phyloP scores from a whole-genome alignment of 352 stramenopile genomes.

The Pythium volutum region DNA sequence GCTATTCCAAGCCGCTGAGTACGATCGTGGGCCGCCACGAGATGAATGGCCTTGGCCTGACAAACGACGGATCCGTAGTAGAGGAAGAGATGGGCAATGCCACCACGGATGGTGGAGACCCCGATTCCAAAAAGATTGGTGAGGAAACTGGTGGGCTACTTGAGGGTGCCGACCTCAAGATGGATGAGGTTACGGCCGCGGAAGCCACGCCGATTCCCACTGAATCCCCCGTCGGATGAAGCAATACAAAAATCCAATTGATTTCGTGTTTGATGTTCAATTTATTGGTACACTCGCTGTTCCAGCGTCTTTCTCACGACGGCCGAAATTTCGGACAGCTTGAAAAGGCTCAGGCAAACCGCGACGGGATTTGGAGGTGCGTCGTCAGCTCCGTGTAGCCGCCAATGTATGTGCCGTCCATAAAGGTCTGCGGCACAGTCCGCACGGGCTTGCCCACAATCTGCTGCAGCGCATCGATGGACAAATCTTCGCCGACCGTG shows the following conservation, averaged over 20 bases:
- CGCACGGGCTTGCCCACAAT: constrained; percentile 59
- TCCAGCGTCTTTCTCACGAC: not conserved
- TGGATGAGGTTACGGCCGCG: constrained; percentile 18
- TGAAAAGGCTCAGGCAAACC: constrained; percentile 54
- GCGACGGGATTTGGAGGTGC: constrained; percentile 59
- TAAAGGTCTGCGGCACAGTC: constrained; percentile 79
- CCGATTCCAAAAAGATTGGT: constrained; percentile 9
- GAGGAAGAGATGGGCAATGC: not conserved
- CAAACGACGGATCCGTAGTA: not conserved
- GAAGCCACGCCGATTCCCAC: constrained; percentile 1
- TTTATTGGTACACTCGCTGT: constrained; percentile 10
- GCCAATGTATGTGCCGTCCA: constrained; percentile 74
- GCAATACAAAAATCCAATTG: not conserved
- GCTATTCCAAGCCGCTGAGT: constrained; percentile 56
- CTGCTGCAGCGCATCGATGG: constrained; percentile 49
- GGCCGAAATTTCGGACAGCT: not conserved
- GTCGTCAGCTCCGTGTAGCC: constrained; percentile 72
- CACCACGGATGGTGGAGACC: not conserved
- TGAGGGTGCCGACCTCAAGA: constrained; percentile 8
- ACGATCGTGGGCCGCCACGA: constrained; percentile 11
- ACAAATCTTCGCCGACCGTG: constrained; percentile 50
- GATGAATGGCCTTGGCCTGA: not conserved
- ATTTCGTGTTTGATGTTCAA: constrained; percentile 5
- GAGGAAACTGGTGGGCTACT: not conserved
- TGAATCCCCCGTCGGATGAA: not conserved